Evolutionary conservation across 2,329 filamentous ascomycete genomes (phyloP).

Genomic region (Fusarium luffae): DNA sequence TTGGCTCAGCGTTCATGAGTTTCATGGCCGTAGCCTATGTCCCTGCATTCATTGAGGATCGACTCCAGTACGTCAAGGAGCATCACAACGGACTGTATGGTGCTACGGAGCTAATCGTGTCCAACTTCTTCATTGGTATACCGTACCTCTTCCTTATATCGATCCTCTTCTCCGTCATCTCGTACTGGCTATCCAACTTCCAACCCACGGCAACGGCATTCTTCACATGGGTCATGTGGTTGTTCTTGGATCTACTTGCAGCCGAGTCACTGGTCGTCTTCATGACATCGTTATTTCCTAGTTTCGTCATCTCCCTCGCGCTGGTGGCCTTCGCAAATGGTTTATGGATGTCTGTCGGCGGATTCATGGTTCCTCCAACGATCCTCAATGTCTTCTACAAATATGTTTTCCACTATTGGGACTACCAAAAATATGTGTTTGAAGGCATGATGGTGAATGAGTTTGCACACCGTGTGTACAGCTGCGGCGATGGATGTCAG

Average conservation of each 20-base stretch:
- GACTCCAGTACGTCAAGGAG: constrained; percentile 63
- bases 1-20: constrained; percentile 79
- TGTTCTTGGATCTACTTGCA: constrained; percentile 85
- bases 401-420: constrained; percentile 89
- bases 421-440: constrained; percentile 89
- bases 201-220: constrained; percentile 72
- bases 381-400: constrained; percentile 85
- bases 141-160: constrained; percentile 85
- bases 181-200: constrained; percentile 86
- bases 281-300: constrained; percentile 76
- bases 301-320: constrained; percentile 83
- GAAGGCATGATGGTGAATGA: constrained; percentile 95
- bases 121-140: constrained; percentile 85
- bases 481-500: constrained; percentile 59
- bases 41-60: constrained; percentile 77
- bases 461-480: constrained; percentile 73
- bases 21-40: constrained; percentile 90
- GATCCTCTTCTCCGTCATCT: constrained; percentile 77
- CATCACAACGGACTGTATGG: constrained; percentile 85
- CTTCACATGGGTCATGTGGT: constrained; percentile 83
- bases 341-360: constrained; percentile 87
- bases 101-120: constrained; percentile 75
- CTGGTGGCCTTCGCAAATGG: constrained; percentile 88
- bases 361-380: constrained; percentile 79
- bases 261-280: constrained; percentile 86